Evolutionary conservation across 169 alveolate genomes (phyloP).

Genomic region (Theileria parva): DNA sequence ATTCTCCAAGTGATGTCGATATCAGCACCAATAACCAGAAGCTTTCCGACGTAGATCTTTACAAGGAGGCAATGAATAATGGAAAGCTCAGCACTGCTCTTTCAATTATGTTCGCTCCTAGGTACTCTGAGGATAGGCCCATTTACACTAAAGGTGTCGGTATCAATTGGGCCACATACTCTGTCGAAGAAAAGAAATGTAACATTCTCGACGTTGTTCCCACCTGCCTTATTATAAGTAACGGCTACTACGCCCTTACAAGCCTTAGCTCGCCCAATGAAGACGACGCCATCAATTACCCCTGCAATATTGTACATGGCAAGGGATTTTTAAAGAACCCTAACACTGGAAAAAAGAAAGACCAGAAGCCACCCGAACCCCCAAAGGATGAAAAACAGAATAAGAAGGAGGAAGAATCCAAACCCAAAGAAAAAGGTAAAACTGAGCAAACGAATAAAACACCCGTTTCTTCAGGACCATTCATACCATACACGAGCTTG

Average conservation of each 20-base stretch:
- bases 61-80: conserved; percentile 18
- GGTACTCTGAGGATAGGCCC: conserved; percentile 43
- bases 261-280: conserved; percentile 69
- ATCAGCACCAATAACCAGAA: conserved; percentile 22
- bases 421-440: conserved; percentile 12
- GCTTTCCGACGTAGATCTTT: conserved; percentile 36
- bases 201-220: conserved; percentile 64
- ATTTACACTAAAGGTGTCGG: conserved; percentile 70
- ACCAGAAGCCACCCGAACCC: background rate
- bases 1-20: conserved; percentile 73
- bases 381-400: background rate
- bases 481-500: conserved; percentile 62
- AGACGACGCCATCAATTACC: conserved; percentile 63
- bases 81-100: conserved; percentile 28
- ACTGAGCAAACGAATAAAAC: conserved; percentile 1
- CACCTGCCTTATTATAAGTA: conserved; percentile 68
- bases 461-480: background rate
- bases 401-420: conserved; percentile 31
- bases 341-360: conserved; percentile 4
- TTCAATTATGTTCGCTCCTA: conserved; percentile 49
- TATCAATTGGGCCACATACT: conserved; percentile 75
- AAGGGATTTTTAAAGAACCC: conserved; percentile 34
- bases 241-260: conserved; percentile 69
- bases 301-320: conserved; percentile 65
- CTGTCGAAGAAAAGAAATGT: conserved; percentile 43